A percentile compares a stretch with the other conserved stretches of the same genome.
Evolutionary conservation across 345 rosid species (phyloP).

Genomic region (Adansonia digitata): DNA sequence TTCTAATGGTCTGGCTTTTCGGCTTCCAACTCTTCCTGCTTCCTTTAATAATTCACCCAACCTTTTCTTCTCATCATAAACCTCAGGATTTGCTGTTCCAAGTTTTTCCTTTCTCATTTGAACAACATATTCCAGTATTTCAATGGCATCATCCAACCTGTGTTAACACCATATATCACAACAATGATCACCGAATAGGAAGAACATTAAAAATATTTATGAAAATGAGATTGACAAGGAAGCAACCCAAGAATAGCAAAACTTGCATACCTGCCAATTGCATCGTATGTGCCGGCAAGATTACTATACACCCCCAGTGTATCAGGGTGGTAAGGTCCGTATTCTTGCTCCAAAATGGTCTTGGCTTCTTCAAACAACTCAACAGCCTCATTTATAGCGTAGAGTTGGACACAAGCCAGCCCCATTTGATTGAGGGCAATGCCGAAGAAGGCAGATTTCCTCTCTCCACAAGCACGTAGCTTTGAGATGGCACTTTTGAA

Average conservation of each 20-base stretch:
- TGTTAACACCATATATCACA: conserved; percentile 14
- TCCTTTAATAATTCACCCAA: conserved; percentile 72
- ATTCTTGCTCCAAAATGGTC: conserved; percentile 64
- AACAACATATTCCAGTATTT: conserved; percentile 61
- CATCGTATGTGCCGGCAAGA: conserved; percentile 94
- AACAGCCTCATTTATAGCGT: conserved; percentile 65
- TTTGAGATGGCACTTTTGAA: conserved; percentile 58
- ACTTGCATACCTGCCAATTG: conserved; percentile 72
- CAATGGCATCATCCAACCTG: conserved; percentile 89
- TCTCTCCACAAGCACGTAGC: conserved; percentile 69
- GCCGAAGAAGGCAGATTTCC: conserved; percentile 78
- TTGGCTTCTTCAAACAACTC: conserved; percentile 85
- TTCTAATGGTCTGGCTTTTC: conserved; percentile 71
- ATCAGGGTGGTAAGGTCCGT: conserved; percentile 79
- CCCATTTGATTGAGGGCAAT: conserved; percentile 96
- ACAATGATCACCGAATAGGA: too few species aligned
- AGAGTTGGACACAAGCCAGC: conserved; percentile 73
- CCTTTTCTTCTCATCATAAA: conserved; percentile 67
- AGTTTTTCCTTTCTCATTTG: conserved; percentile 80
- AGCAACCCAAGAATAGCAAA: too few species aligned
- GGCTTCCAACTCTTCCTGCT: conserved; percentile 65
- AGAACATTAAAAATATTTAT: neutral
- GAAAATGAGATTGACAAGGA: too few species aligned
- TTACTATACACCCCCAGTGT: conserved; percentile 89
- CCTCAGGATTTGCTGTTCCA: conserved; percentile 77